A percentile compares a stretch with the other conserved stretches of the same genome.
Evolutionary conservation across 371 early-diverging fungal species (phyloP).

Genomic region (Mucor velutinosus): DNA sequence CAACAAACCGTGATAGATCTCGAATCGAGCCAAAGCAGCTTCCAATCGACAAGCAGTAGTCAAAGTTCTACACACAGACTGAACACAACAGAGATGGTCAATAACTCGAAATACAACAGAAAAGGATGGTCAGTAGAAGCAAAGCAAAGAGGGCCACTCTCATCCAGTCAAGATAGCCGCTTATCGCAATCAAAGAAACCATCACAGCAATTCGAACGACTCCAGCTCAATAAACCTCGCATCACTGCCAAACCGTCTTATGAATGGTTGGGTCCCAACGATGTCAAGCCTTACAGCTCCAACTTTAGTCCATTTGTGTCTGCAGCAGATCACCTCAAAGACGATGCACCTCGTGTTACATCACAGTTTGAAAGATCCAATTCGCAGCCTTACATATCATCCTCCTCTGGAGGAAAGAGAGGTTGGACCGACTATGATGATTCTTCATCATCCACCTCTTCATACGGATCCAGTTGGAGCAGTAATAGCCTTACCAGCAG

Average conservation of each 20-base stretch:
- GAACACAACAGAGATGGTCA: slow-evolving; percentile 11
- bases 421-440: not conserved
- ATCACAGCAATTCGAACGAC: not conserved
- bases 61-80: not conserved
- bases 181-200: not conserved
- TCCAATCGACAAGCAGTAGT: not conserved
- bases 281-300: slow-evolving; percentile 26
- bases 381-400: not conserved
- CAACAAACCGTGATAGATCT: not conserved
- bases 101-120: slow-evolving; percentile 18
- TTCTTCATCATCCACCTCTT: not conserved
- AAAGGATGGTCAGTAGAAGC: slow-evolving; percentile 12
- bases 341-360: not conserved
- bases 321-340: not conserved
- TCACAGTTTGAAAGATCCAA: not conserved
- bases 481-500: not conserved
- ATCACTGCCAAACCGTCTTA: slow-evolving; percentile 1
- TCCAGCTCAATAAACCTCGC: not conserved
- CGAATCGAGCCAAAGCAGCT: not conserved
- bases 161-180: slow-evolving; percentile 17
- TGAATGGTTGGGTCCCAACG: slow-evolving; percentile 16
- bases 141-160: slow-evolving; percentile 5
- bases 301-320: not conserved
- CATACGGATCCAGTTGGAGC: not conserved
- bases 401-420: not conserved